Evolutionary conservation across 1,284 basidiomycete genomes (phyloP).

Genomic region (Ustilago tritici): DNA sequence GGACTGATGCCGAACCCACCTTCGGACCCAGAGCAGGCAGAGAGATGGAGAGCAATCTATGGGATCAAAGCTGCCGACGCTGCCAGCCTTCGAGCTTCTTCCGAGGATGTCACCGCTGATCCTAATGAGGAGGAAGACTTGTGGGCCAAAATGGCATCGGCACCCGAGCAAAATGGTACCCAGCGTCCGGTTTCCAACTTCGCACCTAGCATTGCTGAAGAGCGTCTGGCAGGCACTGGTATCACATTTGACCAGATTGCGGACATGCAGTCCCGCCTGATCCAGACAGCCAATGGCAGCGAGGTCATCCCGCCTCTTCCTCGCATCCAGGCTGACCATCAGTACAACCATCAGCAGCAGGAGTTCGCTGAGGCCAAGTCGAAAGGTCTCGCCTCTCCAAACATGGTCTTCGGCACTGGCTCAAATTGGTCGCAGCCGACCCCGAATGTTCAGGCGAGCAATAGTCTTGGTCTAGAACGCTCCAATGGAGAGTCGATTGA

Average conservation of each 20-base stretch:
- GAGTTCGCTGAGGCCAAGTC: slow-evolving; percentile 44
- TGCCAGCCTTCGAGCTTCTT: slow-evolving; percentile 29
- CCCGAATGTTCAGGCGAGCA: background rate
- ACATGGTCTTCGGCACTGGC: slow-evolving; percentile 24
- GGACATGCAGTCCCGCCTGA: slow-evolving; percentile 50
- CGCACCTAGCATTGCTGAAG: slow-evolving; percentile 35
- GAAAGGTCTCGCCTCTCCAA: slow-evolving; percentile 43
- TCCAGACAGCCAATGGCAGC: slow-evolving; percentile 39
- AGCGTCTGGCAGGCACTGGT: slow-evolving; percentile 45
- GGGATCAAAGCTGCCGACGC: slow-evolving; percentile 36
- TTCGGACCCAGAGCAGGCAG: slow-evolving; percentile 37
- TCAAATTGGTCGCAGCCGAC: slow-evolving; percentile 17
- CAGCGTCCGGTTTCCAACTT: slow-evolving; percentile 35
- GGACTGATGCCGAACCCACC: slow-evolving; percentile 39
- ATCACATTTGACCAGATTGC: slow-evolving; percentile 59
- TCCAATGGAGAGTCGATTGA: slow-evolving; percentile 1
- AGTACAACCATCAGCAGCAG: slow-evolving; percentile 1
- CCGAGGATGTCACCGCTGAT: slow-evolving; percentile 27
- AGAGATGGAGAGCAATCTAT: slow-evolving; percentile 49
- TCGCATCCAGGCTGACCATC: slow-evolving; percentile 14
- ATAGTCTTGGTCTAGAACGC: background rate
- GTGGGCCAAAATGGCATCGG: slow-evolving; percentile 56
- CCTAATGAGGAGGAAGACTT: slow-evolving; percentile 54
- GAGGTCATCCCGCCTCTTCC: slow-evolving; percentile 27
- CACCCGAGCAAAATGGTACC: slow-evolving; percentile 4